Evolutionary conservation across 176 grass and related monocot genomes (phyloP).

Genomic region (bread wheat (Triticum aestivum)): IWGSC_CS_RefSeq_v2.1 NC_057802.1:328412630-328413129

Average conservation of each 20-base stretch:
- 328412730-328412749: slow-evolving; percentile 12
- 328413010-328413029: slow-evolving; percentile 20
- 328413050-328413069: too few species aligned
- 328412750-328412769: slow-evolving; percentile 45
- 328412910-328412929: slow-evolving; percentile 34
- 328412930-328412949: not conserved
- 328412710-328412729: slow-evolving; percentile 8
- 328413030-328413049: not conserved
- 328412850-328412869: slow-evolving; percentile 31
- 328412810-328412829: slow-evolving; percentile 43
- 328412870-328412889: slow-evolving; percentile 5
- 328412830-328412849: slow-evolving; percentile 44
- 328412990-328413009: not conserved
- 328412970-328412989: slow-evolving; percentile 1
- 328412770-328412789: slow-evolving; percentile 41
- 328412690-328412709: slow-evolving; percentile 13
- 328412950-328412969: not conserved
- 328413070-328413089: slow-evolving; percentile 24
- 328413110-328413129: not conserved
- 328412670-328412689: slow-evolving; percentile 29
- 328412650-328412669: slow-evolving; percentile 37
- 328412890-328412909: not conserved
- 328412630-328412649: not conserved
- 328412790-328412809: slow-evolving; percentile 33
- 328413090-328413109: slow-evolving; percentile 11